Base-by-base conservation (phyloP, 2,329 filamentous ascomycete genomes). In the Fusarium sacchari region DNA sequence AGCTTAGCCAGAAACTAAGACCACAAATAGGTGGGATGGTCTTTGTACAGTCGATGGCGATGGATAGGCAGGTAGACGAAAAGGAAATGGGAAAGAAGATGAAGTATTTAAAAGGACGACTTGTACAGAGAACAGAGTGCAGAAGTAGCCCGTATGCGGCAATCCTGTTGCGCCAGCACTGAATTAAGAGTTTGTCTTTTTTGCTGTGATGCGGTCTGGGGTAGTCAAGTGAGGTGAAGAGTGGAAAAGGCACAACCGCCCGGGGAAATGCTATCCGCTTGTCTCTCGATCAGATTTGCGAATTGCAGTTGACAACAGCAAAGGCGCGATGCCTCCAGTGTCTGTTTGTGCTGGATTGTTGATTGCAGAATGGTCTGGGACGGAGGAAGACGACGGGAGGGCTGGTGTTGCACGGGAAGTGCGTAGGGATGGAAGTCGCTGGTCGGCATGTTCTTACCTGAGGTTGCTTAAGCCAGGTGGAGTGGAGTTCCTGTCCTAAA, bases 141-240 rank as follows among this genome's bases (percentile, higher is more conserved):
- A 60, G 61, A 69, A 67, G 47, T 67, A 69, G 68, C n/a, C n/a
- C n/a, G 57, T 60, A 70, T 64, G 73, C 65, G 43, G 68, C 71
- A 69, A 61, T 65, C 64, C 61, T 72, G 67, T 69, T 66, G 67
- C 66, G 71, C 71, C 60, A 47, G 66, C 32, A 59, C 58, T 74
- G 72, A 76, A 67, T 73, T 57, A 60, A 63, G 62, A n/a, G 26
- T 63, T 52, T 64, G 46, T 65, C 65, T 64, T 43, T 40, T 56
- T 57, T 64, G 64, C 53, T 56, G 66, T 65, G 61, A 60, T 71
- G 66, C 60, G 72, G 73, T 65, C 63, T 63, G 67, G 73, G 59
- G 70, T 62, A 59, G 34, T 42, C 47, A 49, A 53, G 50, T 65
- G 56, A 67, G 50, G 50, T 42, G 60, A 44, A 37, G 37, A 55